Base-by-base conservation (phyloP, 345 rosid genomes). In the Boechera divaricarpa region DNA sequence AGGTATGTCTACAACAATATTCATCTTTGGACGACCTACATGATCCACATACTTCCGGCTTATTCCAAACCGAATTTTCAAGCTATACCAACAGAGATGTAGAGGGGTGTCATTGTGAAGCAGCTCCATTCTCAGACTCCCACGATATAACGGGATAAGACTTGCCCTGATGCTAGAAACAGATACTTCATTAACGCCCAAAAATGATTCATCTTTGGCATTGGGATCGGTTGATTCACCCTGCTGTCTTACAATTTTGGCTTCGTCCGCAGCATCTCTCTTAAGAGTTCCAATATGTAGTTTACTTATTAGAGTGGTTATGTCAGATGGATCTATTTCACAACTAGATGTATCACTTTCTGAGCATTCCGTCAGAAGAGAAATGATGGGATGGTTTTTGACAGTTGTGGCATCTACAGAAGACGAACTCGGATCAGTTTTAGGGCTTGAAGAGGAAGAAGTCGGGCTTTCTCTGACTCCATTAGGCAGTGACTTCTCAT, bases 31-130 rank as follows among this genome's bases (percentile, higher is more conserved):
- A 35, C 72, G 79, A 59, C 94, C 94, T 54, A 64, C 79, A 29
- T 71, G 18, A 80, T 91, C 86, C 61, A 48, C 4, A 76, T 48
- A 94, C 84, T 84, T 86, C 2, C 60, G 10, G 68, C 80, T 84
- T 61, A 88, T 51, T 52, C 91, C 94, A 83, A 90, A 90, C 58
- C 89, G 83, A 52, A 94, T 80, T 56, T 78, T 91, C 82, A 90
- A 76, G 63, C 39, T 45, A 60, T 73, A 67, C 72, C 85, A 80
- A 80, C 29, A 77, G 51, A 94, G 90, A 76, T 82, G 88, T 76
- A 94, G 78, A 67, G 54, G 66, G 41, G 35, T 76, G 69, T 80
- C 80, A 1, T 76, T 47, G 70, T 90, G 92, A 60, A 84, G 75
- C 53, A 94, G 73, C 69, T 75, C 68, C 62, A 87, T 81, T 83